A percentile compares a stretch with the other conserved stretches of the same genome.
Evolutionary conservation across 2,329 filamentous ascomycete species (phyloP).

Genomic region (Rhinocladiella mackenziei): DNA sequence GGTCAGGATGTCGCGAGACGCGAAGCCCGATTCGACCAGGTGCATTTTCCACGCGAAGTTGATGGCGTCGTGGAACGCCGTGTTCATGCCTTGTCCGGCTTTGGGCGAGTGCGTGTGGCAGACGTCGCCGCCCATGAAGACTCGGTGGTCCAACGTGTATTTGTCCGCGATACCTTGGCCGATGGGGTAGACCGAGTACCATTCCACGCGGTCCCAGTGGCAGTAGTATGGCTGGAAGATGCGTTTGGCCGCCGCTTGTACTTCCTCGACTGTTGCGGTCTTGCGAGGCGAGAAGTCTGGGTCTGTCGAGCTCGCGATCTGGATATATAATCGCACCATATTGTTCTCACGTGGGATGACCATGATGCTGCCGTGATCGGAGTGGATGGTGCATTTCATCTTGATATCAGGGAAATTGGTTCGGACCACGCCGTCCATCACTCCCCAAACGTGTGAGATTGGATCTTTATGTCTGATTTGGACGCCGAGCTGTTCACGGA

Average conservation of each 20-base stretch:
- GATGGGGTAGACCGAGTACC: constrained; percentile 64
- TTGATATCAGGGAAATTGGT: constrained; percentile 63
- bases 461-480: constrained; percentile 61
- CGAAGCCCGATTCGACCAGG: constrained; percentile 78
- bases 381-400: constrained; percentile 66
- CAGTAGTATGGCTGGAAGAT: constrained; percentile 59
- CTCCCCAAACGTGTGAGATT: constrained; percentile 62
- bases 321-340: constrained; percentile 50
- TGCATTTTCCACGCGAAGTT: constrained; percentile 98
- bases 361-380: constrained; percentile 61
- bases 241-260: constrained; percentile 55
- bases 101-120: constrained; percentile 64
- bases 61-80: constrained; percentile 61
- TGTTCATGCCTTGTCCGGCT: constrained; percentile 63
- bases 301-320: constrained; percentile 61
- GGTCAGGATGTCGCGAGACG: constrained; percentile 67
- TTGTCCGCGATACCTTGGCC: constrained; percentile 62
- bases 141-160: constrained; percentile 61
- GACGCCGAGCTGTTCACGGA: constrained; percentile 62
- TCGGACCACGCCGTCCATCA: constrained; percentile 62
- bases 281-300: constrained; percentile 59
- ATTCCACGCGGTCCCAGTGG: constrained; percentile 62
- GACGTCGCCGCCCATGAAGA: constrained; percentile 63
- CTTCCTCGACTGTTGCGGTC: constrained; percentile 56
- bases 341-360: constrained; percentile 53